phyloP scores from a whole-genome alignment of 2,329 filamentous ascomycete species.

The Microascus cirrosus region DNA sequence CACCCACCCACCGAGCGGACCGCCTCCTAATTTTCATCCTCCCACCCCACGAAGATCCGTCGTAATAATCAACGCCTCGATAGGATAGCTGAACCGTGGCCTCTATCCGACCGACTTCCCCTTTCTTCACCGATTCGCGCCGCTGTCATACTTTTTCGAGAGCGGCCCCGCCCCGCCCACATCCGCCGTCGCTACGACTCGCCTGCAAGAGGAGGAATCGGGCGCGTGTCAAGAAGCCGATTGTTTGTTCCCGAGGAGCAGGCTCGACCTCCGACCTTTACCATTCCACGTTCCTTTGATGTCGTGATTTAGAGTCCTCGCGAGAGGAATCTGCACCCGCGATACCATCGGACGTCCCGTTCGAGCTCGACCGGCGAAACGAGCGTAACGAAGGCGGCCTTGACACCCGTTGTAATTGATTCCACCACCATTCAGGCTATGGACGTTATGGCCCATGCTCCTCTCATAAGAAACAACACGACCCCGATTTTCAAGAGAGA shows the following conservation, averaged over 20 bases:
- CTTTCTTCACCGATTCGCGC: neutral
- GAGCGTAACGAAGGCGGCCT: neutral
- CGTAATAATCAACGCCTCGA: neutral
- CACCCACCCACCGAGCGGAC: neutral
- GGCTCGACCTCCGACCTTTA: neutral
- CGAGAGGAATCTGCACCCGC: neutral
- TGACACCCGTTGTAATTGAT: neutral
- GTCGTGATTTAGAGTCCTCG: neutral
- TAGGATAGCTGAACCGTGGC: neutral
- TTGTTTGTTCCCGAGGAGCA: neutral
- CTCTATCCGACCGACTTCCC: neutral
- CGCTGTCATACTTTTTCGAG: neutral
- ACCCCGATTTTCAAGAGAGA: slow-evolving; percentile 40
- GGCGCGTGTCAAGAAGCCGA: neutral
- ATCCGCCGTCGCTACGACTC: neutral
- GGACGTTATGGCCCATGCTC: slow-evolving; percentile 43
- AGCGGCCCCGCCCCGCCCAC: neutral
- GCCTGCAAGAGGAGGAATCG: neutral
- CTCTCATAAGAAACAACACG: slow-evolving; percentile 47
- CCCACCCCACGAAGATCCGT: neutral
- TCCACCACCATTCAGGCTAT: slow-evolving; percentile 3
- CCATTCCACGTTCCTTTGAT: neutral
- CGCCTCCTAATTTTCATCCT: neutral
- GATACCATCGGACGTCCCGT: neutral
- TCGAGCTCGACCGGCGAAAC: neutral